Evolutionary conservation across 495 filamentous ascomycete genomes (phyloP), one percentile per base, ranked within the genome.

Genomic region (Penicillium macrosclerotiorum): DNA sequence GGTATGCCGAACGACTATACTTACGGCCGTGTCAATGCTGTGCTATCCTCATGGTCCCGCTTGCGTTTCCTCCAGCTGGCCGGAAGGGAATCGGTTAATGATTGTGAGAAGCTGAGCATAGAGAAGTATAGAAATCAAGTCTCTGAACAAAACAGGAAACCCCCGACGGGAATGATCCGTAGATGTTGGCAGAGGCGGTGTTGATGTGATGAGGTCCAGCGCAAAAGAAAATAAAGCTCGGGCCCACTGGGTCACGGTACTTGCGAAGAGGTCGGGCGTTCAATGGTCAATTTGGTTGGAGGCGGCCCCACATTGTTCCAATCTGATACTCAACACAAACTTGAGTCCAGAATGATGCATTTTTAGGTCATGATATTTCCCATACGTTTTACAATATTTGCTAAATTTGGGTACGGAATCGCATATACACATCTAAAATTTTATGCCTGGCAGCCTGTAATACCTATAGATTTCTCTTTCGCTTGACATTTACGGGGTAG

Each of bases 31-130:
- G 45, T 16, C 19, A 62, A 36, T 17, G 49, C 46, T n/a, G 52
- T 27, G 31, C 42, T 20, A 19, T 64, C 62, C 40, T 62, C 46
- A 42, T 64, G 56, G 14, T 72, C 63, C 24, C 67, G 57, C 47
- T 70, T 72, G 32, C 68, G 53, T 54, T 72, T 72, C 37, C 47
- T 64, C 38, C 62, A 52, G 36, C 42, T 37, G 1, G 60, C 50
- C 11, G 47, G 33, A 36, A 54, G 37, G 20, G 45, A 42, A 26
- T 57, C 49, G n/a, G 33, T 13, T 4, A n/a, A n/a, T n/a, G 55
- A 57, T 23, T 64, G 57, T 31, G 50, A 47, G 27, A 68, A 42
- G 20, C 61, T 52, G 18, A 65, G 58, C 66, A 69, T 67, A 31
- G 42, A 27, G 49, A 29, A 20, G 31, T 8, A 22, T 32, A 17